These are phyloP conservation scores for Cotoneaster glaucophyllus DNA, from an alignment of 306 rosid species.

Conservation along the genomic window DNA sequence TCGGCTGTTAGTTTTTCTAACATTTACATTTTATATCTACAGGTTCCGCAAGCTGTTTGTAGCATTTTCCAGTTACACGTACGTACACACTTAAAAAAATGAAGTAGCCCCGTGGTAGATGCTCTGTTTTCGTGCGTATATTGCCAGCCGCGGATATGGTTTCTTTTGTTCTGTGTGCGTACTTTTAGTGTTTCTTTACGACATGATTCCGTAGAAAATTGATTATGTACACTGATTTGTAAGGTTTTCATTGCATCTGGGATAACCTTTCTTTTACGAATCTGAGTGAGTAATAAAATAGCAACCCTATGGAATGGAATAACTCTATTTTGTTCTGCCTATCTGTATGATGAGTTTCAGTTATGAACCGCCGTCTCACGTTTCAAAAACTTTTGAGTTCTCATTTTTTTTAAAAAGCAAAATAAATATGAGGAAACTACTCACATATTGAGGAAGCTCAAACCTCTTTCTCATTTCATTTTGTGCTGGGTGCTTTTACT, in stretches of 20 bases:
- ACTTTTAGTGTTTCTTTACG: too few relatives aligned
- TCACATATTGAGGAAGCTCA: too few relatives aligned
- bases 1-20: neutral
- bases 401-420: too few relatives aligned
- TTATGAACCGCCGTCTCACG: too few relatives aligned
- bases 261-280: neutral
- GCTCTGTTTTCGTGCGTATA: too few relatives aligned
- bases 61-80: conserved; percentile 74
- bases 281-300: neutral
- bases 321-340: neutral
- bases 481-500: too few relatives aligned
- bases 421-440: too few relatives aligned
- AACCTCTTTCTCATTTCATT: too few relatives aligned
- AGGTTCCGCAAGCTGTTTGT: conserved; percentile 92
- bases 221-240: neutral
- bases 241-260: neutral
- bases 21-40: conserved; percentile 15
- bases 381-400: too few relatives aligned
- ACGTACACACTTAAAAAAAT: conserved; percentile 54
- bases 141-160: neutral
- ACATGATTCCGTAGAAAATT: neutral
- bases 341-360: too few relatives aligned
- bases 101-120: neutral
- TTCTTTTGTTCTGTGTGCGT: too few relatives aligned
- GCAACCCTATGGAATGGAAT: neutral